phyloP scores from a whole-genome alignment of 2,329 filamentous ascomycete genomes.

The Sporothrix globosa region DNA sequence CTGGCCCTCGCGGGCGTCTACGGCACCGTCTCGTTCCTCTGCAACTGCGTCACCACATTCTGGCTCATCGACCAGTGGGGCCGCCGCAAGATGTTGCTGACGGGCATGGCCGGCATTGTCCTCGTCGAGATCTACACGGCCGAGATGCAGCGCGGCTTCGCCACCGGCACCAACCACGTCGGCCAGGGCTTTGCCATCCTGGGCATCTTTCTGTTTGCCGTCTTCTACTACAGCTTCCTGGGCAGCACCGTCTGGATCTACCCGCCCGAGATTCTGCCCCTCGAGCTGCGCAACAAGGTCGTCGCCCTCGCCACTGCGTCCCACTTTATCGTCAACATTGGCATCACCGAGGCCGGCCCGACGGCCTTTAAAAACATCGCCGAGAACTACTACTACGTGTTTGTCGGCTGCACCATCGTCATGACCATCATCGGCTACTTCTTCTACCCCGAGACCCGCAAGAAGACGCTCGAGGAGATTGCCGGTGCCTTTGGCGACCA shows the following conservation, averaged over 20 bases:
- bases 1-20: slow-evolving; percentile 59
- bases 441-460: slow-evolving; percentile 58
- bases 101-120: slow-evolving; percentile 56
- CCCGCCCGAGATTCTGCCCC: slow-evolving; percentile 58
- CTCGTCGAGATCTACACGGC: slow-evolving; percentile 63
- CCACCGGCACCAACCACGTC: slow-evolving; percentile 56
- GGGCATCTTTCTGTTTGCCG: slow-evolving; percentile 62
- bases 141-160: slow-evolving; percentile 61
- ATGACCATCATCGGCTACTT: slow-evolving; percentile 57
- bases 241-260: slow-evolving; percentile 60
- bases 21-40: slow-evolving; percentile 56
- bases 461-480: slow-evolving; percentile 54
- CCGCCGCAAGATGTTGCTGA: slow-evolving; percentile 60
- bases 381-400: slow-evolving; percentile 64
- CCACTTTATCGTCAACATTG: slow-evolving; percentile 60
- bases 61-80: slow-evolving; percentile 62
- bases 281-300: slow-evolving; percentile 56
- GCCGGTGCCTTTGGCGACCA: slow-evolving; percentile 53
- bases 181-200: slow-evolving; percentile 64
- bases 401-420: slow-evolving; percentile 56
- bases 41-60: slow-evolving; percentile 56
- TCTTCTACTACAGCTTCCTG: slow-evolving; percentile 59
- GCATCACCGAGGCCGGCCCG: slow-evolving; percentile 57
- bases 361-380: slow-evolving; percentile 59
- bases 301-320: slow-evolving; percentile 58